phyloP scores from a whole-genome alignment of 2,329 filamentous ascomycete species.

The Exophiala spinifera region DNA sequence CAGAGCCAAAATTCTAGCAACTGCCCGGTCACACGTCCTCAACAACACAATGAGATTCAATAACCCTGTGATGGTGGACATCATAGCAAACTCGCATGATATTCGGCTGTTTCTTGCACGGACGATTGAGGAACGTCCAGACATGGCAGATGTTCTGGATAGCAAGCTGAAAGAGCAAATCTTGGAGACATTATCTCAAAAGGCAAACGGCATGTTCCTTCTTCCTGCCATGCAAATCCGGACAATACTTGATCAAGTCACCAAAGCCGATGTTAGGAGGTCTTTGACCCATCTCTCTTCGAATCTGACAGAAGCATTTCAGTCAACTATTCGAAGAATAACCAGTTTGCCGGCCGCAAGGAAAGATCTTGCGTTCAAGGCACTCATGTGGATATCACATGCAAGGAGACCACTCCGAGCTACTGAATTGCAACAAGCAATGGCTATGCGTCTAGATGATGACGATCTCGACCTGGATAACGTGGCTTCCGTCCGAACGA shows the following conservation, averaged over 20 bases:
- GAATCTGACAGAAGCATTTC: slow-evolving; percentile 31
- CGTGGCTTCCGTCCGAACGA: slow-evolving; percentile 24
- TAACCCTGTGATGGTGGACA: slow-evolving; percentile 17
- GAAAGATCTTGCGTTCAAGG: slow-evolving; percentile 29
- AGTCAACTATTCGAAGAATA: slow-evolving; percentile 32
- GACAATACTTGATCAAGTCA: slow-evolving; percentile 32
- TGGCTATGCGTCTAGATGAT: slow-evolving; percentile 30
- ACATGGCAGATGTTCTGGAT: slow-evolving; percentile 28
- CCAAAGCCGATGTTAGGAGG: slow-evolving; percentile 32
- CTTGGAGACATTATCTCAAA: slow-evolving; percentile 27
- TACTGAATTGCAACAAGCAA: slow-evolving; percentile 33
- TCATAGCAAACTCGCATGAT: slow-evolving; percentile 25
- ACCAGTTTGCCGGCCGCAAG: slow-evolving; percentile 26
- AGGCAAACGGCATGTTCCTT: slow-evolving; percentile 33
- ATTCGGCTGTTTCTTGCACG: slow-evolving; percentile 27
- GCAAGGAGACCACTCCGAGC: slow-evolving; percentile 30
- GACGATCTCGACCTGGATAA: slow-evolving; percentile 31
- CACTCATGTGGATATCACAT: slow-evolving; percentile 34
- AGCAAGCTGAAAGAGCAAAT: slow-evolving; percentile 27
- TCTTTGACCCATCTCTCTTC: slow-evolving; percentile 29
- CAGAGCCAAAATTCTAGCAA: slow-evolving; percentile 25
- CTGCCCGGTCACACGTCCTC: slow-evolving; percentile 24
- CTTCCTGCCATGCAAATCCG: slow-evolving; percentile 34
- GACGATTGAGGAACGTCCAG: slow-evolving; percentile 26
- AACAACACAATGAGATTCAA: slow-evolving; percentile 14